Conservation (phyloP, 23 red algal species). For the Cyanidiococcus yangmingshanensis region DNA sequence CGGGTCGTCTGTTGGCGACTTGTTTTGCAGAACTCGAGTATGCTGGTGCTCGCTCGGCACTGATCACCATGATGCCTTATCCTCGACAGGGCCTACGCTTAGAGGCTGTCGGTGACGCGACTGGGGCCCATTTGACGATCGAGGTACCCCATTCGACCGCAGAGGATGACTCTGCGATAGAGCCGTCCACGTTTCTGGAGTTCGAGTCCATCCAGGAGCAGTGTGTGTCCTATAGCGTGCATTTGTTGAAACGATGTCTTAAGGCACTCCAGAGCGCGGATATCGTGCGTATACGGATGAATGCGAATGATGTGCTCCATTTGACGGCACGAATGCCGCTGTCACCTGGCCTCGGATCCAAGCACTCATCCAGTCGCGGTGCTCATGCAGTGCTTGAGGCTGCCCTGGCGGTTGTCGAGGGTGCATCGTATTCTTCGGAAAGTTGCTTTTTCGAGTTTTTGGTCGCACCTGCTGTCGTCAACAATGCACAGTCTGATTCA, state of each 20-base stretch:
- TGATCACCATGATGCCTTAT: not conserved
- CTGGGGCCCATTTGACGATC: not conserved
- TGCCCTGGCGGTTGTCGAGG: not conserved
- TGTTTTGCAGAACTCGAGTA: constrained; percentile 3
- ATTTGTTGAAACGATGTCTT: not conserved
- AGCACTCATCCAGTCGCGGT: not conserved
- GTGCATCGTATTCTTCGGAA: not conserved
- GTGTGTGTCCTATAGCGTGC: not conserved
- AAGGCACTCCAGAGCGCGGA: not conserved
- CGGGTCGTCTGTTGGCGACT: not conserved
- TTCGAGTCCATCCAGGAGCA: constrained; percentile 8
- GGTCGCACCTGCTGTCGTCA: not conserved
- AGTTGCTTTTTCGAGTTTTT: not conserved
- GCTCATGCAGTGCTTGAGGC: not conserved
- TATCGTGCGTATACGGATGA: not conserved
- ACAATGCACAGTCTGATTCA: not conserved
- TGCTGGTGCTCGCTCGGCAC: not conserved
- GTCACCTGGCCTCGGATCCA: not conserved
- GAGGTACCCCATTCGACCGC: not conserved
- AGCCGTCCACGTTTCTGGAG: not conserved
- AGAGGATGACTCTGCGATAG: not conserved
- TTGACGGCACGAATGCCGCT: constrained; percentile 2
- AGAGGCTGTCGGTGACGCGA: not conserved
- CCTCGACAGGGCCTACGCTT: not conserved
- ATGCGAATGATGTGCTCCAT: not conserved